phyloP scores from a whole-genome alignment of 2,329 filamentous ascomycete species.

The Ilyonectria robusta region DNA sequence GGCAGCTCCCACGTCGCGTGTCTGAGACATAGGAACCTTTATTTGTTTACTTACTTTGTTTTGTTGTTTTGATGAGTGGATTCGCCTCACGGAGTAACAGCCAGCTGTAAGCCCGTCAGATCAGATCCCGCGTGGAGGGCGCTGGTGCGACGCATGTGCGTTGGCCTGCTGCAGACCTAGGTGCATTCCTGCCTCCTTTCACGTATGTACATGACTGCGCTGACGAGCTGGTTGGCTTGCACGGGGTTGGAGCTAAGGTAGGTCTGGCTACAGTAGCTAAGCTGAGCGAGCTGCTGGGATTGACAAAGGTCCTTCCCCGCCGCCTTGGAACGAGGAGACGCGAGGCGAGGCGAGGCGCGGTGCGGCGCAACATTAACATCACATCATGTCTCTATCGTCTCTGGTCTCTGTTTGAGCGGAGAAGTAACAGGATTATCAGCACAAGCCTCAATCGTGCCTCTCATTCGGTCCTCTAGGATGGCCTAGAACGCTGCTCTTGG shows the following conservation, averaged over 20 bases:
- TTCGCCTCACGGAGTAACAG: slow-evolving; percentile 33
- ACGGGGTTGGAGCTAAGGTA: slow-evolving; percentile 11
- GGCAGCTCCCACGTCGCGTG: slow-evolving; percentile 10
- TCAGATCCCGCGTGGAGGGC: slow-evolving; percentile 32
- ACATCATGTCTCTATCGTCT: slow-evolving; percentile 14
- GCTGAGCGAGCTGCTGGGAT: slow-evolving; percentile 30
- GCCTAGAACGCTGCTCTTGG: not conserved
- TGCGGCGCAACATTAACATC: slow-evolving; percentile 31
- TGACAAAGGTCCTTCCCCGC: slow-evolving; percentile 20
- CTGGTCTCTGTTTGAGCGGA: slow-evolving; percentile 1
- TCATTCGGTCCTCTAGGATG: not conserved
- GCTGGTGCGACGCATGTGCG: slow-evolving; percentile 36
- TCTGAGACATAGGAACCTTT: slow-evolving; percentile 7
- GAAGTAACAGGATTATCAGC: not conserved
- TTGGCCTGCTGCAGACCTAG: slow-evolving; percentile 37
- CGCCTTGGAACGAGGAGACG: slow-evolving; percentile 6
- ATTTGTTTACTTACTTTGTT: slow-evolving; percentile 23
- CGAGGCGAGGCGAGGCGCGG: slow-evolving; percentile 14
- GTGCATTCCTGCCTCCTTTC: slow-evolving; percentile 35
- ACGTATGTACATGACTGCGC: slow-evolving; percentile 20
- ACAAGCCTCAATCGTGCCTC: not conserved
- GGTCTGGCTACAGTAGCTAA: slow-evolving; percentile 25
- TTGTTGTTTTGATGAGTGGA: slow-evolving; percentile 34
- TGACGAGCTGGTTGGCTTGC: slow-evolving; percentile 23
- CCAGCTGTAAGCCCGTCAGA: slow-evolving; percentile 26